Base-by-base conservation (phyloP, 2,329 filamentous ascomycete species). In the Aureobasidium pullulans region DNA sequence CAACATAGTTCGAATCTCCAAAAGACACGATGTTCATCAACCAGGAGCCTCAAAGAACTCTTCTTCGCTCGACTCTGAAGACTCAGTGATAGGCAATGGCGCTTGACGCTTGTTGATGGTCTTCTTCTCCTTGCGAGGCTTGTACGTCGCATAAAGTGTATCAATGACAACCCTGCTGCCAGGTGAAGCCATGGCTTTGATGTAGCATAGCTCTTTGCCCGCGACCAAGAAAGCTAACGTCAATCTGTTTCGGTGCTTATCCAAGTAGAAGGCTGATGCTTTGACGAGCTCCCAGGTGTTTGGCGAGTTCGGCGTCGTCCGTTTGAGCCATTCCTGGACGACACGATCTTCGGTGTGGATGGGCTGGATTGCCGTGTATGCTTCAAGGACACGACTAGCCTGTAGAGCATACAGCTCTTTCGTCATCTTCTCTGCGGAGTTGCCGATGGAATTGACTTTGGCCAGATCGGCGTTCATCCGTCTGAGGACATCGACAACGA, bases 231-330 rank as follows among this genome's bases (percentile, higher is more conserved):
- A 76, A 0, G 74, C 68, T 32, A 78, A 71, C 0, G 63, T 62
- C 6, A 63, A 58, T 2, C 39, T 34, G 13, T 64, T 64, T 3
- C 62, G 62, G 5, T 67, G 64, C 16, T 69, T 69, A 0, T 52
- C 61, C 4, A 63, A 64, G 32, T 75, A 76, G 2, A 78, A 57
- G 1, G 73, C 67, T 0, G 77, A 80, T 1, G 79, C 79, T 47
- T 74, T 76, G 6, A 81, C 64, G 0, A 73, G 61, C 1, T 76
- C 71, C 80, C 80, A 82, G 0, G 62, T 23, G 19, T 71, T 66
- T 1, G 60, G 47, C 57, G 46, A 62, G 9, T 60, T 64, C 10
- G 64, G 52, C 29, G 43, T 59, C 37, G 46, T 68, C 53, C 23
- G 56, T n/a, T 53, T 64, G 36, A 57, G 23, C 65, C 62, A 69